These are phyloP conservation scores for Pythium aquatile DNA, from an alignment of 352 stramenopile species.

Conservation along the genomic window DNA sequence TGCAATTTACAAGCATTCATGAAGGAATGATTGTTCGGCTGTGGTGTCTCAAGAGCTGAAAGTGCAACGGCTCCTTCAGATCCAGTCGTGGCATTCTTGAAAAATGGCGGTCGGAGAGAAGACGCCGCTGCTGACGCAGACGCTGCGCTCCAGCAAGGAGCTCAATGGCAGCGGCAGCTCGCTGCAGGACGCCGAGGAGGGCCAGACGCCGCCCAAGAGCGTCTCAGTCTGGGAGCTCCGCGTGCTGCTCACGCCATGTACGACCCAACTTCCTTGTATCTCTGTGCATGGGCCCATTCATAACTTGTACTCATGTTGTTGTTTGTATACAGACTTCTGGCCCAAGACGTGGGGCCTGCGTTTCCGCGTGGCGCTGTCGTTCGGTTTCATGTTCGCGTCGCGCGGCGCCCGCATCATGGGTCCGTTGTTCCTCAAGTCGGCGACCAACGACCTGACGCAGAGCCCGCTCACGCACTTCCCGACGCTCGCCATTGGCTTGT, in stretches of 20 bases:
- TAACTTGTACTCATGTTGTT: background rate
- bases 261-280: background rate
- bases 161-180: constrained; percentile 25
- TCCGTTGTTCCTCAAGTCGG: constrained; percentile 71
- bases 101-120: constrained; percentile 31
- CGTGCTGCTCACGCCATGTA: constrained; percentile 74
- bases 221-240: constrained; percentile 60
- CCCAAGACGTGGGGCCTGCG: constrained; percentile 67
- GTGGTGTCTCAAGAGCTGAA: background rate
- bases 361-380: constrained; percentile 56
- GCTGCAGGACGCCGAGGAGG: constrained; percentile 17
- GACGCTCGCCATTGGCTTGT: constrained; percentile 47
- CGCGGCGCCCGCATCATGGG: constrained; percentile 63
- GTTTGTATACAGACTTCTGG: constrained; percentile 58
- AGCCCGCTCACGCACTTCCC: constrained; percentile 41
- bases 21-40: background rate
- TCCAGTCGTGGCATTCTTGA: constrained; percentile 7
- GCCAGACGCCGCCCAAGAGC: constrained; percentile 6
- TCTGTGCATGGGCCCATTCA: background rate
- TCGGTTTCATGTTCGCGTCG: constrained; percentile 70
- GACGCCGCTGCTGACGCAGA: constrained; percentile 21
- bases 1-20: background rate
- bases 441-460: constrained; percentile 53
- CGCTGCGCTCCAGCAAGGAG: constrained; percentile 28
- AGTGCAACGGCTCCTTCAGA: background rate